Conservation (phyloP, 1,284 basidiomycete species). For the Singerocomus rubriflavus region DNA sequence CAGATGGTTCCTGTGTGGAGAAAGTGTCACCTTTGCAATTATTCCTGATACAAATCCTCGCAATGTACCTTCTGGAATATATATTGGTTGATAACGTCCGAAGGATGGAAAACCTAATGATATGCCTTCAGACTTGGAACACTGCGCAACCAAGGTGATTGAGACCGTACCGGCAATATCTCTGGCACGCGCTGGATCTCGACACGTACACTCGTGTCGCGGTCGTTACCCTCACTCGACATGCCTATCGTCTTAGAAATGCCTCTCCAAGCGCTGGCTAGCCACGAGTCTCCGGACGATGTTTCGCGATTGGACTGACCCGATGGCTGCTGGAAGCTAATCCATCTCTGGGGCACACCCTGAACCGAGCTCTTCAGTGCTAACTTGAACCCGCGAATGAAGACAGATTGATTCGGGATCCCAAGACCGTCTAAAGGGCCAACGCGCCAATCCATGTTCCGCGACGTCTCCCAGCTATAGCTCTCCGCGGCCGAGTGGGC, state of each 20-base stretch:
- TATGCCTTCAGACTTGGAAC: conserved; percentile 3
- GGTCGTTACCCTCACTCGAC: conserved; percentile 6
- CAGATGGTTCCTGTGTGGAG: conserved; percentile 21
- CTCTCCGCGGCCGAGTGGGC: background rate
- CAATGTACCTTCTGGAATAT: conserved; percentile 17
- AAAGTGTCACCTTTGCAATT: background rate
- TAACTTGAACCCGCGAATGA: conserved; percentile 30
- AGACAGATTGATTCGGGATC: conserved; percentile 22
- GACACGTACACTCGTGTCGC: background rate
- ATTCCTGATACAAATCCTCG: background rate
- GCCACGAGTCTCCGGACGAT: conserved; percentile 17
- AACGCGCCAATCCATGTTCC: conserved; percentile 19
- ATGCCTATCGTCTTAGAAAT: conserved; percentile 17
- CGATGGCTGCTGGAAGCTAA: conserved; percentile 10
- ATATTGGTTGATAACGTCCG: conserved; percentile 24
- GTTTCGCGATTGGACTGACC: background rate
- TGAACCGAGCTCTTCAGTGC: conserved; percentile 18
- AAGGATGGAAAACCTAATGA: conserved; percentile 25
- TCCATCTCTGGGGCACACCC: conserved; percentile 24
- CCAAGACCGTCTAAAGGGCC: conserved; percentile 12
- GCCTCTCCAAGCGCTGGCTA: conserved; percentile 18
- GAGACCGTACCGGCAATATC: conserved; percentile 17
- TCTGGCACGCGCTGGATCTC: conserved; percentile 21
- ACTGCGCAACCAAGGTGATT: background rate
- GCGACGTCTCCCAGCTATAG: conserved; percentile 19